Evolutionary conservation across 2,329 filamentous ascomycete species (phyloP).

Genomic region (Phoma sp.): DNA sequence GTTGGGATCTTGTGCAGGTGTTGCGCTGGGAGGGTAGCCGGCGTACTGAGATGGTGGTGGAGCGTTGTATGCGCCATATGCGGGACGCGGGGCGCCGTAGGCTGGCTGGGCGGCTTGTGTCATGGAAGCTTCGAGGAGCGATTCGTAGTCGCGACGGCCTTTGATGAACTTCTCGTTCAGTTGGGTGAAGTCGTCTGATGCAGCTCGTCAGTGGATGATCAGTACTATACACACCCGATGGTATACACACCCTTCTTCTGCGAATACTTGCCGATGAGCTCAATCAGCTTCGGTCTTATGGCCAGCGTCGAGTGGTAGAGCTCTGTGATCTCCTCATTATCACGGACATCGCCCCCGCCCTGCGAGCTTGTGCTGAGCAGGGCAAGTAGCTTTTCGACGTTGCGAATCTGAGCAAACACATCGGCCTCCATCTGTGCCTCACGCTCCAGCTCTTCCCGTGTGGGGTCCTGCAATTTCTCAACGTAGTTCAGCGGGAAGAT

Average conservation of each 20-base stretch:
- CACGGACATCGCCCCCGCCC: slow-evolving; percentile 69
- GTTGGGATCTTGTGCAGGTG: slow-evolving; percentile 42
- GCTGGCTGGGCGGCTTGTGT: slow-evolving; percentile 82
- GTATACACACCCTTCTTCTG: slow-evolving; percentile 84
- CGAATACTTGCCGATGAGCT: slow-evolving; percentile 97
- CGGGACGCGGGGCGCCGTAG: slow-evolving; percentile 69
- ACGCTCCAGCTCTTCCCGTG: slow-evolving; percentile 88
- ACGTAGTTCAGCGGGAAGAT: slow-evolving; percentile 99
- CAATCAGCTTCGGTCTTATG: slow-evolving; percentile 95
- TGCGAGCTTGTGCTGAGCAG: slow-evolving; percentile 79
- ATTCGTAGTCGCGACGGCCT: slow-evolving; percentile 93
- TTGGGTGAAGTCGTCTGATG: slow-evolving; percentile 91
- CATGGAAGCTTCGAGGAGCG: slow-evolving; percentile 95
- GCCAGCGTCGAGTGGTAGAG: slow-evolving; percentile 91
- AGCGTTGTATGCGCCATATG: slow-evolving; percentile 42
- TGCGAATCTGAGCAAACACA: slow-evolving; percentile 77
- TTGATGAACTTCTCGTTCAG: slow-evolving; percentile 99
- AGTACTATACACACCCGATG: neutral
- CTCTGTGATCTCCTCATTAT: slow-evolving; percentile 95
- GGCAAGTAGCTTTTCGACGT: slow-evolving; percentile 82
- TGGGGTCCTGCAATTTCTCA: slow-evolving; percentile 94
- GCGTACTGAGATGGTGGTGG: slow-evolving; percentile 37
- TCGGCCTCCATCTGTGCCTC: slow-evolving; percentile 94
- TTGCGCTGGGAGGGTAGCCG: slow-evolving; percentile 43
- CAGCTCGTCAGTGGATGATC: slow-evolving; percentile 18